Evolutionary conservation across 345 rosid species (phyloP).

Genomic region (Gossypium turneri): DNA sequence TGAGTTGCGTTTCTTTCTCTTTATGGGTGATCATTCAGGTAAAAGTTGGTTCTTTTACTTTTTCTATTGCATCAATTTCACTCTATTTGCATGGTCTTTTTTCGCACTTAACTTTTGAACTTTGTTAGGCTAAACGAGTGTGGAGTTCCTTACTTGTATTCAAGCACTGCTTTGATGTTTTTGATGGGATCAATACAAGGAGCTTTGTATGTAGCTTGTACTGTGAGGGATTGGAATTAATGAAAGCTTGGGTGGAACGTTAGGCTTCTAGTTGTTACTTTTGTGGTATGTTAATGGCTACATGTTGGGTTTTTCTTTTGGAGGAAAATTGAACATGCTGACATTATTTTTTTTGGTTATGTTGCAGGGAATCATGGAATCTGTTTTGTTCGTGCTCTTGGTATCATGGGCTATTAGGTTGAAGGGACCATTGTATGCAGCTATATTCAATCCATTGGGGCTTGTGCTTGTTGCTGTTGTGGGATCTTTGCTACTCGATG

Average conservation of each 20-base stretch:
- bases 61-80: not conserved
- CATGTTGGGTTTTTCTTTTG: too few relatives aligned
- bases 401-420: constrained; percentile 21
- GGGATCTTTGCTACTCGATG: constrained; percentile 28
- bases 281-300: constrained; percentile 21
- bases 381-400: constrained; percentile 30
- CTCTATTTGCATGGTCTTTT: not conserved
- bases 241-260: constrained; percentile 62
- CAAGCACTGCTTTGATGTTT: constrained; percentile 45
- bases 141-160: constrained; percentile 38
- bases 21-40: constrained; percentile 36
- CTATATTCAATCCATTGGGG: constrained; percentile 35
- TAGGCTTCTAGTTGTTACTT: constrained; percentile 40
- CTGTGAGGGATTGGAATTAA: constrained; percentile 40
- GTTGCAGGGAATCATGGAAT: constrained; percentile 33
- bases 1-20: constrained; percentile 25
- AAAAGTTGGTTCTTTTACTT: not conserved
- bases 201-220: constrained; percentile 28
- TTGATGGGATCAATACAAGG: constrained; percentile 42
- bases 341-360: not conserved
- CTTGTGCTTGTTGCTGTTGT: constrained; percentile 32
- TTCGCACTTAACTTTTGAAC: not conserved
- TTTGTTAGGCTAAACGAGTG: constrained; percentile 40
- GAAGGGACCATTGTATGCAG: constrained; percentile 39
- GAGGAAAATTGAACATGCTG: not conserved